Evolutionary conservation across 306 rosid genomes (phyloP).

Genomic region (Mimosa pudica): DNA sequence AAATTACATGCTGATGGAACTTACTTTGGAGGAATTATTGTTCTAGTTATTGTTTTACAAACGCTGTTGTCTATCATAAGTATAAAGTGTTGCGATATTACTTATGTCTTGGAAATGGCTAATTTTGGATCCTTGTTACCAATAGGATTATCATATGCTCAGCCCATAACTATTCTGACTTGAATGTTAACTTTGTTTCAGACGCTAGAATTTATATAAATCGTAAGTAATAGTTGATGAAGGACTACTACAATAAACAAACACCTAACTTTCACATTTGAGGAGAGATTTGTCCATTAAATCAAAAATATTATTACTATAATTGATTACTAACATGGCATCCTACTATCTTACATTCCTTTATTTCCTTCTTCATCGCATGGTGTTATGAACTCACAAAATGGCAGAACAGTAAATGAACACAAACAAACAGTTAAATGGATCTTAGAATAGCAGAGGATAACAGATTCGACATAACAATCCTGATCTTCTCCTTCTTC

Average conservation of each 20-base stretch:
- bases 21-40: background rate
- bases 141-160: background rate
- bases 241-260: background rate
- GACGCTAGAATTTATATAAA: background rate
- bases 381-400: background rate
- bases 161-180: background rate
- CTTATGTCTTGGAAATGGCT: background rate
- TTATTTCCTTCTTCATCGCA: background rate
- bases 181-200: background rate
- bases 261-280: background rate
- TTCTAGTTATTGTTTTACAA: background rate
- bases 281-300: background rate
- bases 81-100: background rate
- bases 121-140: background rate
- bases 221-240: background rate
- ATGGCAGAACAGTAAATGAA: too few species aligned
- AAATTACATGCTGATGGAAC: background rate
- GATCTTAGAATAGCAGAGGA: too few species aligned
- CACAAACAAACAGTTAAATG: too few species aligned
- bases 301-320: background rate
- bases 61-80: background rate
- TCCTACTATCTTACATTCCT: background rate
- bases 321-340: background rate
- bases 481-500: too few species aligned
- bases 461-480: too few species aligned